phyloP scores from a whole-genome alignment of 495 filamentous ascomycete species.

The Cercophora sp. region DNA sequence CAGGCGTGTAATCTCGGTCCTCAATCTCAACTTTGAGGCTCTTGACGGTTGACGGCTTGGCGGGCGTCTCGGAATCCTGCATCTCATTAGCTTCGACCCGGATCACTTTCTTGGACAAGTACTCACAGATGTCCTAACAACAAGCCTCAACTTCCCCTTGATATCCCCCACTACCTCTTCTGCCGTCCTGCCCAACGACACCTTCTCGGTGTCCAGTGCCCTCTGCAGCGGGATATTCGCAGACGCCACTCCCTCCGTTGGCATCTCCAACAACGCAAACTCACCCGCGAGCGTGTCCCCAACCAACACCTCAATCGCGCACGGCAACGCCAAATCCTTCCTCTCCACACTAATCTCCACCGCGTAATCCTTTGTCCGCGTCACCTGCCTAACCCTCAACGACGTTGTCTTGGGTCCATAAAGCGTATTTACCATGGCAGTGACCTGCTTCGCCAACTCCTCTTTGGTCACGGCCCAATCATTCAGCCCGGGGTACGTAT shows the following conservation, averaged over 20 bases:
- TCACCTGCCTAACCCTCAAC: background rate
- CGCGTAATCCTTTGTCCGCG: constrained; percentile 17
- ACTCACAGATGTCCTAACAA: background rate
- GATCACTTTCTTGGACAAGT: background rate
- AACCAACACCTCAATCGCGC: constrained; percentile 24
- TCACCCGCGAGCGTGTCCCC: constrained; percentile 8
- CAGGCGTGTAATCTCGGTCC: constrained; percentile 1
- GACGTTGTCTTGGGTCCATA: constrained; percentile 19
- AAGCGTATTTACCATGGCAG: constrained; percentile 22
- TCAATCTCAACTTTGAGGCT: constrained; percentile 6
- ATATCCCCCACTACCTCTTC: background rate
- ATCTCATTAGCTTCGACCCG: background rate
- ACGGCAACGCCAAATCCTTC: constrained; percentile 24
- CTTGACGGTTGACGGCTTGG: background rate
- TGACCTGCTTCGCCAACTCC: constrained; percentile 18
- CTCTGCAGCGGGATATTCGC: constrained; percentile 7
- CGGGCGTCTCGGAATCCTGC: background rate
- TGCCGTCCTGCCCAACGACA: background rate
- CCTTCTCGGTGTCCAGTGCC: background rate
- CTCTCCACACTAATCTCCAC: constrained; percentile 24
- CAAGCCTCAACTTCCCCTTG: background rate
- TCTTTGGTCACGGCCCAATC: constrained; percentile 10
- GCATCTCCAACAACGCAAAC: constrained; percentile 12
- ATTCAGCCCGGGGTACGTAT: constrained; percentile 40
- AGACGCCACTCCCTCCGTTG: background rate